These are phyloP conservation scores for Moelleriella libera DNA, from an alignment of 2,329 filamentous ascomycete species.

Conservation along the genomic window DNA sequence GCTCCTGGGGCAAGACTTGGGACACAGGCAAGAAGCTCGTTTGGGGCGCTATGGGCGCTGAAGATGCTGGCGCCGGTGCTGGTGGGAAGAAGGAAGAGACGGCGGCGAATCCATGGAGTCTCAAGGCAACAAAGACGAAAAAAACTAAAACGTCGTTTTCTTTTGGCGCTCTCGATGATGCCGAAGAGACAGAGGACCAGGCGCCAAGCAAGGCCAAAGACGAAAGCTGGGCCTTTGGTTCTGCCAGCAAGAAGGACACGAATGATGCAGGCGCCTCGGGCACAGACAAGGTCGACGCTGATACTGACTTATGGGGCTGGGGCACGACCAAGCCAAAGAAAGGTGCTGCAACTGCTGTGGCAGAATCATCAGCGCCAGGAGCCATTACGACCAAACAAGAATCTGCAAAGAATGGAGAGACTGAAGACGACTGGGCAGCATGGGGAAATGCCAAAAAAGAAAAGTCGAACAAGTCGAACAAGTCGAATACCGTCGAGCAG, in stretches of 20 bases:
- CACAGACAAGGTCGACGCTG: constrained; percentile 13
- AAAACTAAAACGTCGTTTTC: constrained; percentile 28
- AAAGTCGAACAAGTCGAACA: constrained; percentile 11
- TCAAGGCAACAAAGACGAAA: constrained; percentile 31
- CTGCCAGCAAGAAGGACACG: constrained; percentile 26
- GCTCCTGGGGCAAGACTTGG: constrained; percentile 48
- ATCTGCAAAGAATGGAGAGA: constrained; percentile 6
- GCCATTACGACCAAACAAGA: constrained; percentile 5
- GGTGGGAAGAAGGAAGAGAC: constrained; percentile 26
- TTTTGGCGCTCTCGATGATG: constrained; percentile 31
- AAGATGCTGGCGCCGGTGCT: constrained; percentile 12
- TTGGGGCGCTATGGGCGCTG: constrained; percentile 19
- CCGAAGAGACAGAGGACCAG: constrained; percentile 16
- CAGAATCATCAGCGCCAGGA: neutral
- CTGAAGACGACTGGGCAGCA: constrained; percentile 1
- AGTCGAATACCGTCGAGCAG: constrained; percentile 7
- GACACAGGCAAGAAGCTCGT: constrained; percentile 31
- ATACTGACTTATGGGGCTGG: constrained; percentile 6
- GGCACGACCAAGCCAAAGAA: constrained; percentile 12
- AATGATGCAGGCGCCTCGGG: constrained; percentile 23
- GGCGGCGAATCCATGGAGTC: constrained; percentile 35
- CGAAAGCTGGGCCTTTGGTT: constrained; percentile 16
- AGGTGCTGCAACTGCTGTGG: constrained; percentile 8
- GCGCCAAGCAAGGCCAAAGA: constrained; percentile 15
- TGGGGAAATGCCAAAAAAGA: constrained; percentile 3